phyloP scores from a whole-genome alignment of 2,329 filamentous ascomycete genomes.

The Claviceps africana region DNA sequence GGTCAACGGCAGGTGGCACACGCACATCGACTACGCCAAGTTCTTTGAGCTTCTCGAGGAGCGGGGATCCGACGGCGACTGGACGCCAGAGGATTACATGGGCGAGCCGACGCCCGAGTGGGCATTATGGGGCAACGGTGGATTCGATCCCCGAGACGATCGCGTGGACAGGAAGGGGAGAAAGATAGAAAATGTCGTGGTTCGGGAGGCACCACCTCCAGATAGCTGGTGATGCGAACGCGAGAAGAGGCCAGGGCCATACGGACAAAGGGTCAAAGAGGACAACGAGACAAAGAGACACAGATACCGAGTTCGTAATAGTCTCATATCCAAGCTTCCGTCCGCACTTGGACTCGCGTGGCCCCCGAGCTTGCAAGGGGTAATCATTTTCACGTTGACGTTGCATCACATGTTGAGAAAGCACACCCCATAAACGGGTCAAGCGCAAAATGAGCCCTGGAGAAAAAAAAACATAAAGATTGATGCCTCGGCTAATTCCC shows the following conservation, averaged over 20 bases:
- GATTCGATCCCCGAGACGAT: constrained; percentile 82
- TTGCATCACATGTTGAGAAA: too few species aligned
- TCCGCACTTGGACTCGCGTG: too few species aligned
- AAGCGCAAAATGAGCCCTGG: not conserved
- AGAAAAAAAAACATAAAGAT: constrained; percentile 9
- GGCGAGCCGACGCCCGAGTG: constrained; percentile 74
- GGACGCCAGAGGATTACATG: constrained; percentile 84
- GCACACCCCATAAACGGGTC: too few species aligned
- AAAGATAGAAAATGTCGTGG: constrained; percentile 34
- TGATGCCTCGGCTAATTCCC: constrained; percentile 12
- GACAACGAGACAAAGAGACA: too few species aligned
- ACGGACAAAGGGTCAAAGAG: too few species aligned
- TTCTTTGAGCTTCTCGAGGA: constrained; percentile 79
- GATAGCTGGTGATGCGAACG: constrained; percentile 4
- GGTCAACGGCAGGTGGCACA: constrained; percentile 72
- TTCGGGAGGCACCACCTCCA: constrained; percentile 16
- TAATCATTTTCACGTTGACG: too few species aligned
- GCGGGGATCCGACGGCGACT: constrained; percentile 49
- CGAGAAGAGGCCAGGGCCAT: too few species aligned
- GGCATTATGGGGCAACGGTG: constrained; percentile 88
- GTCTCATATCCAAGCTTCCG: too few species aligned
- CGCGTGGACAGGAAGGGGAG: constrained; percentile 78
- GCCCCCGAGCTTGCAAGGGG: too few species aligned
- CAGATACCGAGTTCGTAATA: too few species aligned
- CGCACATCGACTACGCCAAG: constrained; percentile 73